Base-by-base conservation (phyloP, 2,329 filamentous ascomycete species). In the Neopestalotiopsis rosae region DNA sequence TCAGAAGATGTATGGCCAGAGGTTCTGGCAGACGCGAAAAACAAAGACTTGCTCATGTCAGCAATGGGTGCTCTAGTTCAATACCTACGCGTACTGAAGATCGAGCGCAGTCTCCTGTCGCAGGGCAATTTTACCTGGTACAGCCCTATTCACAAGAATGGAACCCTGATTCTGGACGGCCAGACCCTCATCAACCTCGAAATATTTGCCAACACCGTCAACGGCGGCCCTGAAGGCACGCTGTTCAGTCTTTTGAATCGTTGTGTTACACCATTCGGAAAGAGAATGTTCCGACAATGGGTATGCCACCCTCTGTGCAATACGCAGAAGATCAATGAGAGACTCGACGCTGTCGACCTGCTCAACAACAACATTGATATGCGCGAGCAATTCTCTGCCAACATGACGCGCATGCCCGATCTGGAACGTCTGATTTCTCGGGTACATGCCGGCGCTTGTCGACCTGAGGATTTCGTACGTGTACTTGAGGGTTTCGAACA, bases 181-280 rank as follows among this genome's bases (percentile, higher is more conserved):
- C 96, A 99, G 78, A 98, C 95, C 28, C 86, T 99, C 74, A 97
- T 97, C 84, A 99, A 99, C 76, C 90, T 99, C n/a, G 96, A 99
- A 78, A 89, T 99, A 5, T 99, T 99, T 74, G 89, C 94, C 74
- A 99, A 99, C 80, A 95, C 92, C 0, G 94, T 92, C 72, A 95
- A 98, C 76, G 95, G 95, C 7, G 90, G 94, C 14, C 79, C 86
- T 0, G 92, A 97, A 52, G 96, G 96, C 6, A 98, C 96, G 0
- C 83, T 99, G 1, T 99, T 98, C 80, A 89, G 88, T 65, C 89
- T 99, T 72, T 88, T 99, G 66, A 98, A 99, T 79, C 90, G 94
- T 65, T 99, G 96, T 78, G 92, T 98, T 71, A 98, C 96, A 3
- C 95, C 96, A 0, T 99, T 99, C 77, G 96, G 96, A 68, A 99